phyloP scores from a whole-genome alignment of 306 rosid genomes.

The Gastrolobium bilobum region DNA sequence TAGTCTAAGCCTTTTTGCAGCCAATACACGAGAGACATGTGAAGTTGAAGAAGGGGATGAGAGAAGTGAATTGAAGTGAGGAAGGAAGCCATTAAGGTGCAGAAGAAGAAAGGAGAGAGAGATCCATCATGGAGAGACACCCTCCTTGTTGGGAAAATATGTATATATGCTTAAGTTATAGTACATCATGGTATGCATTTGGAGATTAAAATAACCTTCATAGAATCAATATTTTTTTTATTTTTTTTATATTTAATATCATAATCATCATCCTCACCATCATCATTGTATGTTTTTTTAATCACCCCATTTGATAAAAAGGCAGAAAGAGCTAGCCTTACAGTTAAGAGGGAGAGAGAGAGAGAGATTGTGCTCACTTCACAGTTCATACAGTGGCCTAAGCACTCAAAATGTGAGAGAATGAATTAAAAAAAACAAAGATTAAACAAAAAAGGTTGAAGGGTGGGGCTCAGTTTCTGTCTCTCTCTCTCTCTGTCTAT shows the following conservation, averaged over 20 bases:
- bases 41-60: slow-evolving; percentile 35
- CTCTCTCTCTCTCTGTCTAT: too few relatives aligned
- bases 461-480: background rate
- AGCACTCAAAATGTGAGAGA: slow-evolving; percentile 26
- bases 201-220: slow-evolving; percentile 39
- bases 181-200: background rate
- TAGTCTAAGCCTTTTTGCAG: background rate
- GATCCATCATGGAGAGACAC: slow-evolving; percentile 37
- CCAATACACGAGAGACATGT: slow-evolving; percentile 23
- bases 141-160: slow-evolving; percentile 35
- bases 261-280: slow-evolving; percentile 44
- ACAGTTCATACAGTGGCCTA: slow-evolving; percentile 3
- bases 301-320: background rate
- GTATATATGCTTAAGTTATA: slow-evolving; percentile 41
- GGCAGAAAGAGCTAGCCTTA: background rate
- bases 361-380: slow-evolving; percentile 26
- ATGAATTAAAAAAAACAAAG: background rate
- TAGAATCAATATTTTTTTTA: slow-evolving; percentile 19
- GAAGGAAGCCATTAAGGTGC: slow-evolving; percentile 53
- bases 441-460: background rate
- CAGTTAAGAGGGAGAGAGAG: slow-evolving; percentile 5
- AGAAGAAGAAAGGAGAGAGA: slow-evolving; percentile 27
- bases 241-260: background rate
- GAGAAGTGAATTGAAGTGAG: slow-evolving; percentile 23
- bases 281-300: background rate